A percentile compares a stretch with the other conserved stretches of the same genome.
These are phyloP conservation scores for Agroathelia rolfsii DNA, from an alignment of 1,284 basidiomycete genomes.

Conservation along the genomic window DNA sequence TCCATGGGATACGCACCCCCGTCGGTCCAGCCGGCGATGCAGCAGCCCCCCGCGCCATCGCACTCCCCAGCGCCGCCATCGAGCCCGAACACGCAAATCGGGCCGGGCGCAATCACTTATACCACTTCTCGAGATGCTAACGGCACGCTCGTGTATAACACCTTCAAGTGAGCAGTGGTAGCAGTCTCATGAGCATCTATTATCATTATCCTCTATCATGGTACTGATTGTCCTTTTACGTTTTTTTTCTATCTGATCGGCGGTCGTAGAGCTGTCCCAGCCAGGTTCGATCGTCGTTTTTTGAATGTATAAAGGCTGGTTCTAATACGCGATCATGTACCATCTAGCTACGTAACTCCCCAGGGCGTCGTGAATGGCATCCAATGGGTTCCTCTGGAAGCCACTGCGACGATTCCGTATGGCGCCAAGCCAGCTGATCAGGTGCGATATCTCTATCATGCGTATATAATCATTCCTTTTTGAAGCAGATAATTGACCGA, in stretches of 20 bases:
- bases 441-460: slow-evolving; percentile 24
- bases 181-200: slow-evolving; percentile 6
- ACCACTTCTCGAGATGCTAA: slow-evolving; percentile 50
- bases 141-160: slow-evolving; percentile 53
- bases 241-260: too few species aligned
- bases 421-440: slow-evolving; percentile 49
- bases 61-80: slow-evolving; percentile 22
- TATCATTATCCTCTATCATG: slow-evolving; percentile 1
- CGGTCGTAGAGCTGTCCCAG: slow-evolving; percentile 55
- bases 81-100: slow-evolving; percentile 26
- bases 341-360: slow-evolving; percentile 55
- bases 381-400: slow-evolving; percentile 67
- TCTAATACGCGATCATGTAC: slow-evolving; percentile 15
- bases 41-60: slow-evolving; percentile 10
- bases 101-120: slow-evolving; percentile 57
- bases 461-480: background rate
- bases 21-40: slow-evolving; percentile 13
- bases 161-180: slow-evolving; percentile 68
- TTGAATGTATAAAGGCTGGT: slow-evolving; percentile 4
- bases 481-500: slow-evolving; percentile 1
- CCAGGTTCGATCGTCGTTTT: slow-evolving; percentile 36
- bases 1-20: too few species aligned
- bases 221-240: slow-evolving; percentile 10
- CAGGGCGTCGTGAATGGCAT: slow-evolving; percentile 59
- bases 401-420: slow-evolving; percentile 45